Conservation (phyloP, 208 protist species). For the Trichomonas tenax region DNA sequence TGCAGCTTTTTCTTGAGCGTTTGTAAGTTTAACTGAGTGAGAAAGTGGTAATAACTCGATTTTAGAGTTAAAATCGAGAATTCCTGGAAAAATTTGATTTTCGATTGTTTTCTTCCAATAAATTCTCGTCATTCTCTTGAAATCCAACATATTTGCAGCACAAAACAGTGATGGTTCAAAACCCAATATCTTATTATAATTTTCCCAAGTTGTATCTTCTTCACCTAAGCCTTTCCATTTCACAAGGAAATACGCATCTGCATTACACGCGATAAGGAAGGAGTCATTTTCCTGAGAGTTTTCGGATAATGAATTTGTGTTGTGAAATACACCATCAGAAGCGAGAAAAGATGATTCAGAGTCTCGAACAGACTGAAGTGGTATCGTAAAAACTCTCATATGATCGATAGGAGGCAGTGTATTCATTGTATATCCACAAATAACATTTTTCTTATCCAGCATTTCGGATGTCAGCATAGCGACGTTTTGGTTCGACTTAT, state of each 20-base stretch:
- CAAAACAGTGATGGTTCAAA: neutral
- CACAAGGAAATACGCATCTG: neutral
- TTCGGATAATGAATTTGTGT: neutral
- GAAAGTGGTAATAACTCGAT: neutral
- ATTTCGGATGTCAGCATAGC: neutral
- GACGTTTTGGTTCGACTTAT: neutral
- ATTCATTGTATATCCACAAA: neutral
- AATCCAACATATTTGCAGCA: neutral
- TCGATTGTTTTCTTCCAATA: neutral
- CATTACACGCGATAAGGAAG: neutral
- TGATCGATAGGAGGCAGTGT: neutral
- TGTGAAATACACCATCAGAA: neutral
- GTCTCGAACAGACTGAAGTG: neutral
- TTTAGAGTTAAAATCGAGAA: neutral
- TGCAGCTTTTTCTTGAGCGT: neutral
- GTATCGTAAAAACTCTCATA: neutral
- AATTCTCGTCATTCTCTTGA: neutral
- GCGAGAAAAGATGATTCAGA: neutral
- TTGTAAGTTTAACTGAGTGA: too few species aligned
- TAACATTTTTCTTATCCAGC: neutral
- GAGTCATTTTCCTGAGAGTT: neutral
- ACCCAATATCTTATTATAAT: neutral
- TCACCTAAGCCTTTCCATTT: neutral
- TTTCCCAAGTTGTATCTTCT: neutral
- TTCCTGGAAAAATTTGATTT: neutral